These are phyloP conservation scores for Astragalus glycyphyllos DNA, from an alignment of 306 rosid species.

Conservation along the genomic window DNA sequence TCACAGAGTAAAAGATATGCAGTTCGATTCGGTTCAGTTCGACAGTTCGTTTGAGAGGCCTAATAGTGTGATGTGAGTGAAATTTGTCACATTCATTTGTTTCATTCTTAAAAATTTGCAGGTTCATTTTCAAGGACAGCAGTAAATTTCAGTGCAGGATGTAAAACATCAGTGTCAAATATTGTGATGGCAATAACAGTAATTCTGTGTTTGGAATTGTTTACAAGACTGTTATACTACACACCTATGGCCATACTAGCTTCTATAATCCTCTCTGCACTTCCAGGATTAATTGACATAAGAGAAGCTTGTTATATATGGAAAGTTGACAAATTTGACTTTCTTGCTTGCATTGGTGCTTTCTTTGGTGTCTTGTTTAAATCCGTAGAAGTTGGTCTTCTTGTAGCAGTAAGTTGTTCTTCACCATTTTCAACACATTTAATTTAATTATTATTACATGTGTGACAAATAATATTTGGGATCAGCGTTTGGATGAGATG, in stretches of 20 bases:
- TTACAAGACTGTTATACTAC: constrained; percentile 75
- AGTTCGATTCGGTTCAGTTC: too few relatives aligned
- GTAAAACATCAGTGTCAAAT: constrained; percentile 70
- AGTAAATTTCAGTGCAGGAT: constrained; percentile 85
- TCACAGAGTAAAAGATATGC: too few relatives aligned
- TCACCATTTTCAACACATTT: too few relatives aligned
- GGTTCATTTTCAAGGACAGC: constrained; percentile 92
- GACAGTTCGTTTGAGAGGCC: too few relatives aligned
- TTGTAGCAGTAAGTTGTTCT: constrained; percentile 62
- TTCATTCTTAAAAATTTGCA: constrained; percentile 35
- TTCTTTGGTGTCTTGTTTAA: constrained; percentile 77
- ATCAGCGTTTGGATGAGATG: too few relatives aligned
- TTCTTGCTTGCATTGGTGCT: constrained; percentile 77
- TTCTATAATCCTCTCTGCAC: constrained; percentile 83
- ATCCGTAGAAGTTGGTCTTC: constrained; percentile 76
- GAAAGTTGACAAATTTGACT: constrained; percentile 84
- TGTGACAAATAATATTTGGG: too few relatives aligned
- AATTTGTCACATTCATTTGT: neutral
- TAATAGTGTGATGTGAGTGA: too few relatives aligned
- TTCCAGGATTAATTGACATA: constrained; percentile 77
- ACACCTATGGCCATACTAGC: constrained; percentile 91
- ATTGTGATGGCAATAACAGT: constrained; percentile 83
- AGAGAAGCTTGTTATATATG: constrained; percentile 65
- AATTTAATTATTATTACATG: too few relatives aligned
- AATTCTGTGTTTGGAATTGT: constrained; percentile 60